Evolutionary conservation across 2,329 filamentous ascomycete genomes (phyloP).

Genomic region (Stagonosporopsis cucurbitacearum): DNA sequence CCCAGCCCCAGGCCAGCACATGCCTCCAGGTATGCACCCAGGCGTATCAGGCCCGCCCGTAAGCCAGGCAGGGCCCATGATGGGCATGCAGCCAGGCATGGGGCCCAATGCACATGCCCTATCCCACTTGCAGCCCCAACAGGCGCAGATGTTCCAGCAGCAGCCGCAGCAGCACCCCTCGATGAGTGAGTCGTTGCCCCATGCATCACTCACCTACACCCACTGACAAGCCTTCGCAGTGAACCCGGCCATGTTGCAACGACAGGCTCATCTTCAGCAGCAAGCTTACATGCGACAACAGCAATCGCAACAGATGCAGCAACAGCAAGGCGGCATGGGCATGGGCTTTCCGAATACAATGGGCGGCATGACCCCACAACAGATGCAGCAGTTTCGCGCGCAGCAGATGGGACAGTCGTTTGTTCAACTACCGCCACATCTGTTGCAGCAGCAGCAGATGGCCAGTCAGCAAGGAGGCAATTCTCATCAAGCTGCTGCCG

Average conservation of each 20-base stretch:
- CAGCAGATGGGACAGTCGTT: constrained; percentile 33
- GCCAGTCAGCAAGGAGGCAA: constrained; percentile 45
- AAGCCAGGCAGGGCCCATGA: constrained; percentile 73
- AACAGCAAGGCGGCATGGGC: constrained; percentile 61
- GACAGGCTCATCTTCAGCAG: constrained; percentile 51
- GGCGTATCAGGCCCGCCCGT: constrained; percentile 75
- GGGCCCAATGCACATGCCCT: constrained; percentile 71
- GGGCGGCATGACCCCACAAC: constrained; percentile 54
- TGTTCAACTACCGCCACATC: constrained; percentile 40
- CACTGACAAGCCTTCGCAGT: constrained; percentile 30
- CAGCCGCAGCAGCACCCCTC: constrained; percentile 52
- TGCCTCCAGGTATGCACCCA: constrained; percentile 73
- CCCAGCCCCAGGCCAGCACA: constrained; percentile 73
- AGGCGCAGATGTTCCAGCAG: constrained; percentile 63
- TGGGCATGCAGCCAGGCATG: constrained; percentile 76
- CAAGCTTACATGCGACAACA: constrained; percentile 55
- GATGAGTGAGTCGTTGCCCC: constrained; percentile 44
- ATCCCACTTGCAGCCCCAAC: constrained; percentile 72
- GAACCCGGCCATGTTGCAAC: constrained; percentile 52
- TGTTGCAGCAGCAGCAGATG: constrained; percentile 58
- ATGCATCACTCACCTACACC: not conserved
- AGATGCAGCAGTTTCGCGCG: constrained; percentile 41
- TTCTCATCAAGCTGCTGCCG: constrained; percentile 49
- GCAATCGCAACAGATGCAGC: constrained; percentile 62
- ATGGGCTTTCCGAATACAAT: constrained; percentile 63